phyloP scores from a whole-genome alignment of 2,329 filamentous ascomycete genomes.

The Diaporthe nobilis region DNA sequence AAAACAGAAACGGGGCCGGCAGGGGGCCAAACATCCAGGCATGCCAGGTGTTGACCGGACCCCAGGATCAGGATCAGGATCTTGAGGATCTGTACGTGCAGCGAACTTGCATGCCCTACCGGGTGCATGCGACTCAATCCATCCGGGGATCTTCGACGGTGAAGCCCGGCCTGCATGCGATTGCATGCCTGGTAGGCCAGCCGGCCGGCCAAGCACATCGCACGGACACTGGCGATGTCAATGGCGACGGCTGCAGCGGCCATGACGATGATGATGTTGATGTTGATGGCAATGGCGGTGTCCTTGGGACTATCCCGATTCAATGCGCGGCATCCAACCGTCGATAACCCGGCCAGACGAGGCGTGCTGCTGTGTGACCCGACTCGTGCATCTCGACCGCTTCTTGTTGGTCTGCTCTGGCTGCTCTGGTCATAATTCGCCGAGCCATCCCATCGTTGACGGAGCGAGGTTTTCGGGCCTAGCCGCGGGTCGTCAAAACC shows the following conservation, averaged over 20 bases:
- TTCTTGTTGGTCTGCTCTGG: not conserved
- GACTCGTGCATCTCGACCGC: conserved; percentile 4
- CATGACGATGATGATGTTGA: no score
- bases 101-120: not conserved
- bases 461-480: not conserved
- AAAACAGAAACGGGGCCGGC: not conserved
- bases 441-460: conserved; percentile 5
- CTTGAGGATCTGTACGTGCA: not conserved
- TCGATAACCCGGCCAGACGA: not conserved
- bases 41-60: not conserved
- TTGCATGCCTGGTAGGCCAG: not conserved
- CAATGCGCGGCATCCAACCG: not conserved
- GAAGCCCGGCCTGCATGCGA: conserved; percentile 4
- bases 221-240: not conserved
- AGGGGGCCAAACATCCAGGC: not conserved
- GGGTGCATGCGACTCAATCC: conserved; percentile 3
- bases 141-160: conserved; percentile 14
- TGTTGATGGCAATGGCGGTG: not conserved
- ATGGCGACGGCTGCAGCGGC: not conserved
- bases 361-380: conserved; percentile 6
- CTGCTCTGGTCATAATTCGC: not conserved
- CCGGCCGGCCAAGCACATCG: not conserved
- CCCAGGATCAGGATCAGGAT: conserved; percentile 6
- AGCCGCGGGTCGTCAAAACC: conserved; percentile 12
- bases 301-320: not conserved